A percentile compares a stretch with the other conserved stretches of the same genome.
Evolutionary conservation across 2,329 filamentous ascomycete genomes (phyloP).

Genomic region (Pyrenochaeta sp.): DNA sequence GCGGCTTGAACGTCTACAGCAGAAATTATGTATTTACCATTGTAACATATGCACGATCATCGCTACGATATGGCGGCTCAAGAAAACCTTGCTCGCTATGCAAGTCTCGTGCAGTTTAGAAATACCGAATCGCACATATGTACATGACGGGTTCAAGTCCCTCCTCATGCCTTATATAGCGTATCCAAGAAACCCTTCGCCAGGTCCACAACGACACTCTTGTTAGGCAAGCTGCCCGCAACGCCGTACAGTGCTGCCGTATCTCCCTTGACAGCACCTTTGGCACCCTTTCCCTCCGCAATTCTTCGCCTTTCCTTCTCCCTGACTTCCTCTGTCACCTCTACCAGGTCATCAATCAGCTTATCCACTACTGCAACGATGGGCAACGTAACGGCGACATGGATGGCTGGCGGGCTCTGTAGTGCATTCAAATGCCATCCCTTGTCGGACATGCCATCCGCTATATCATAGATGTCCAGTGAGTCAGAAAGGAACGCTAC

Average conservation of each 20-base stretch:
- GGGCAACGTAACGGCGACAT: conserved; percentile 91
- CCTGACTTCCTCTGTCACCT: conserved; percentile 72
- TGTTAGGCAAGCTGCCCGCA: conserved; percentile 92
- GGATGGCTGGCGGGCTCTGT: conserved; percentile 89
- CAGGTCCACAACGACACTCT: conserved; percentile 90
- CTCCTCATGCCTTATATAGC: conserved; percentile 78
- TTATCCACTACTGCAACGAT: conserved; percentile 82
- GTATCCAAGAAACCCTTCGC: conserved; percentile 92
- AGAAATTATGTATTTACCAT: conserved; percentile 9
- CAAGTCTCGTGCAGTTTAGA: not conserved
- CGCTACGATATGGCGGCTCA: not conserved
- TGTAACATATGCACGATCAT: conserved; percentile 1
- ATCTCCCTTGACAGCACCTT: conserved; percentile 72
- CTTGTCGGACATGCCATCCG: conserved; percentile 81
- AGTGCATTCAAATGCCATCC: conserved; percentile 98
- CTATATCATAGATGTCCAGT: conserved; percentile 94
- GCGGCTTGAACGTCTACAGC: conserved; percentile 18
- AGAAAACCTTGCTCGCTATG: not conserved
- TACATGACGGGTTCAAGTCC: too few relatives aligned
- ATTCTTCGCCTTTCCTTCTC: conserved; percentile 80
- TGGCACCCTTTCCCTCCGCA: conserved; percentile 71
- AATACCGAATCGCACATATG: not conserved
- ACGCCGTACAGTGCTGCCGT: conserved; percentile 92
- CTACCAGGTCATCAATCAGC: conserved; percentile 74
- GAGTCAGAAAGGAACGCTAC: conserved; percentile 84